Evolutionary conservation across 352 stramenopile genomes (phyloP).

Genomic region (Phytophthora nicotianae): DNA sequence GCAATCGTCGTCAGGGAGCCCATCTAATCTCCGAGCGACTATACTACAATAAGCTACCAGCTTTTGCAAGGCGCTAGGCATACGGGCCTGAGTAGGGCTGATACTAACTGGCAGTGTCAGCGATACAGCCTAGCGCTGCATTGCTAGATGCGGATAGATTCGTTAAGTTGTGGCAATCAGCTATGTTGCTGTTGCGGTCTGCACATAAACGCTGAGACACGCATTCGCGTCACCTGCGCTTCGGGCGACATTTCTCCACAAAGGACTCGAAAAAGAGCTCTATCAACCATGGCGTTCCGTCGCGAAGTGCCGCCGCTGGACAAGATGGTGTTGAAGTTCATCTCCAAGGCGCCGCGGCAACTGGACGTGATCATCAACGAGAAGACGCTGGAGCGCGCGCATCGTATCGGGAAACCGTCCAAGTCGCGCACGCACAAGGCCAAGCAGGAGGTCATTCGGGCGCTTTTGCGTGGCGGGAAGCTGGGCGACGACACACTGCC

Average conservation of each 20-base stretch:
- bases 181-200: neutral
- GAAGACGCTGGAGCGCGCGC: slow-evolving; percentile 59
- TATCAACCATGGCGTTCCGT: slow-evolving; percentile 80
- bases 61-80: too few species aligned
- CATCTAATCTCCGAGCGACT: too few species aligned
- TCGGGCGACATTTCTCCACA: neutral
- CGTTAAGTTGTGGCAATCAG: neutral
- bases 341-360: slow-evolving; percentile 82
- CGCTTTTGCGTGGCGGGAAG: slow-evolving; percentile 71
- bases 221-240: slow-evolving; percentile 13
- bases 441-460: slow-evolving; percentile 88
- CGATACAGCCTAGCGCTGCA: too few species aligned
- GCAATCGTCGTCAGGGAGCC: neutral
- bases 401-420: slow-evolving; percentile 73
- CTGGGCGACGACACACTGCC: slow-evolving; percentile 86
- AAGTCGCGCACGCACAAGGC: slow-evolving; percentile 85
- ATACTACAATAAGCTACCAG: too few species aligned
- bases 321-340: slow-evolving; percentile 90
- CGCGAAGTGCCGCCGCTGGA: slow-evolving; percentile 82
- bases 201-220: slow-evolving; percentile 8
- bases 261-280: neutral
- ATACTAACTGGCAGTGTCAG: too few species aligned
- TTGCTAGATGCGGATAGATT: too few species aligned
- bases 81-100: too few species aligned
- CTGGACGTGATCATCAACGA: slow-evolving; percentile 75